Percentiles rank a stretch among this genome's conserved stretches.
Conservation (phyloP, 441 rosid species). For the Populus hybrid region DNA sequence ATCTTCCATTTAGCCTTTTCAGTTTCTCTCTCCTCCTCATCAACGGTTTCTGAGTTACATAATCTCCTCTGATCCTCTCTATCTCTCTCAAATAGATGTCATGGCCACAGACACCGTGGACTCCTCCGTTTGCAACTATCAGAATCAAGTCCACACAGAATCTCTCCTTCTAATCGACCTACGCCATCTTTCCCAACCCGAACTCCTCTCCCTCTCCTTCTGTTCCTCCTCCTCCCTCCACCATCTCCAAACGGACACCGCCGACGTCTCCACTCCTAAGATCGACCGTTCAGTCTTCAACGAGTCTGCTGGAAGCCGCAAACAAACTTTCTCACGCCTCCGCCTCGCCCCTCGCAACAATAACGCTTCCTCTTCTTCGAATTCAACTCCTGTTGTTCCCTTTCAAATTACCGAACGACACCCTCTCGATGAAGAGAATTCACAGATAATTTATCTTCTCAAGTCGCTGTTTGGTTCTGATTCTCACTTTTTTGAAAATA, state of each 20-base stretch:
- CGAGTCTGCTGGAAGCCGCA: constrained; percentile 91
- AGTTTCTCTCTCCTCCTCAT: too few relatives aligned
- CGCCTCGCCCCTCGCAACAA: constrained; percentile 58
- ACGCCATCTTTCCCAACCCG: constrained; percentile 59
- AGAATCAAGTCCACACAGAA: constrained; percentile 24
- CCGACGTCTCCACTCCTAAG: constrained; percentile 58
- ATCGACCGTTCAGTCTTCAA: constrained; percentile 91
- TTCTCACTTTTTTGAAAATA: constrained; percentile 1
- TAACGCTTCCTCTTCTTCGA: constrained; percentile 23
- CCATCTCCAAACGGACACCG: constrained; percentile 27
- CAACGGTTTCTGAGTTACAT: too few relatives aligned
- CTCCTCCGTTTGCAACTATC: too few relatives aligned
- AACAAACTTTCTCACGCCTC: constrained; percentile 86
- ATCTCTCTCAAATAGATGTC: too few relatives aligned
- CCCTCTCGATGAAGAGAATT: constrained; percentile 43
- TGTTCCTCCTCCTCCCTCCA: constrained; percentile 45
- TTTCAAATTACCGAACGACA: constrained; percentile 19
- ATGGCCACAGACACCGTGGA: too few relatives aligned
- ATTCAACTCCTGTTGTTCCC: constrained; percentile 10
- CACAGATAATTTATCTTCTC: constrained; percentile 43
- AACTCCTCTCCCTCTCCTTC: constrained; percentile 51
- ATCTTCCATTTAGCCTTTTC: too few relatives aligned
- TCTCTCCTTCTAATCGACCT: constrained; percentile 67
- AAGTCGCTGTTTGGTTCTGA: constrained; percentile 57
- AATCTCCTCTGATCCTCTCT: too few relatives aligned